A percentile compares a stretch with the other conserved stretches of the same genome.
Conservation (phyloP, 78 protist genomes). For the Dictyostelium citrinum region DNA sequence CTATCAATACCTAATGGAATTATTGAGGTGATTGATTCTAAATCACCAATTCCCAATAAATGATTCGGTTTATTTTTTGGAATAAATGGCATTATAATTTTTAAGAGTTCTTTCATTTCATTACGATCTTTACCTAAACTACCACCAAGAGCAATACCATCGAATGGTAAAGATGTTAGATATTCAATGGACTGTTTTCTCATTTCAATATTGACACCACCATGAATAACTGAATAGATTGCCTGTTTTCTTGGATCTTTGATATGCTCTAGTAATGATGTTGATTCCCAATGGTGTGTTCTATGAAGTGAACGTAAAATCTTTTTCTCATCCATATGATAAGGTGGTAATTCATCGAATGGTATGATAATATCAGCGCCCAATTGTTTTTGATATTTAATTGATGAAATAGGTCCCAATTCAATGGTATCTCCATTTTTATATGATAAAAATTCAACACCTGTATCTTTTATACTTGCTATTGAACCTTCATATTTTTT, state of each 20-base stretch:
- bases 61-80: slow-evolving; percentile 81
- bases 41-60: slow-evolving; percentile 87
- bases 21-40: neutral
- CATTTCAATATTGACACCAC: slow-evolving; percentile 80
- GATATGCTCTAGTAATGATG: slow-evolving; percentile 73
- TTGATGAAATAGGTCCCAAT: slow-evolving; percentile 79
- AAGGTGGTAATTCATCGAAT: slow-evolving; percentile 87
- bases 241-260: slow-evolving; percentile 83
- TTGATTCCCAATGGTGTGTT: slow-evolving; percentile 88
- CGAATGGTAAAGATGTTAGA: slow-evolving; percentile 69
- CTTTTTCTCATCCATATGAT: slow-evolving; percentile 36
- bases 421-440: neutral
- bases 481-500: slow-evolving; percentile 65
- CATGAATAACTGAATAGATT: slow-evolving; percentile 88
- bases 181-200: slow-evolving; percentile 67
- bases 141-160: slow-evolving; percentile 88
- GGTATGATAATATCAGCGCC: slow-evolving; percentile 90
- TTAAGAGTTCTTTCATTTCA: slow-evolving; percentile 63
- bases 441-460: slow-evolving; percentile 73
- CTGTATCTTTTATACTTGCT: slow-evolving; percentile 61
- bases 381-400: slow-evolving; percentile 78
- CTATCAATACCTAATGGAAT: slow-evolving; percentile 87
- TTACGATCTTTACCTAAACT: slow-evolving; percentile 80
- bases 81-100: slow-evolving; percentile 24
- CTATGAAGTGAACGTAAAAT: slow-evolving; percentile 78